Conservation (phyloP, 768 basidiomycete genomes). For the Chiua virens region DNA sequence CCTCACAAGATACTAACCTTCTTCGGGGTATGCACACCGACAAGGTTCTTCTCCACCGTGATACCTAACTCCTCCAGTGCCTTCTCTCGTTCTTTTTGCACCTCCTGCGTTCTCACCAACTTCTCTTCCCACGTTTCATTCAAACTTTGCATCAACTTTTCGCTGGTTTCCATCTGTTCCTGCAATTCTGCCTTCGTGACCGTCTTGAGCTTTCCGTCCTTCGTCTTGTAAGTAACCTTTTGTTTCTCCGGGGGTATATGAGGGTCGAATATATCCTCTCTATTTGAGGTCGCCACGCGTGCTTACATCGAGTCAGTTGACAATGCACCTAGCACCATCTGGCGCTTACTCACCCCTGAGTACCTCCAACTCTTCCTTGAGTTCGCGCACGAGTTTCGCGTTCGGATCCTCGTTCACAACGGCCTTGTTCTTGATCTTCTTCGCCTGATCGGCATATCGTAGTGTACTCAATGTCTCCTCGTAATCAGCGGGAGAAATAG, state of each 20-base stretch:
- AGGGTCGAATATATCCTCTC: conserved; percentile 82
- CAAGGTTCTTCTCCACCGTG: conserved; percentile 92
- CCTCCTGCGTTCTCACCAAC: conserved; percentile 85
- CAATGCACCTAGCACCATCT: not conserved
- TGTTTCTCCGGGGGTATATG: conserved; percentile 91
- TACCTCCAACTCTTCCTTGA: conserved; percentile 96
- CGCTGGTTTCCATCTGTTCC: conserved; percentile 93
- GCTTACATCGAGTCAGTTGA: conserved; percentile 40
- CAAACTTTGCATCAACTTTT: conserved; percentile 90
- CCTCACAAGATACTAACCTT: conserved; percentile 47
- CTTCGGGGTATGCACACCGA: conserved; percentile 98
- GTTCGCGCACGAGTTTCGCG: conserved; percentile 96
- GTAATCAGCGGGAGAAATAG: conserved; percentile 97
- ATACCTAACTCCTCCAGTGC: conserved; percentile 97
- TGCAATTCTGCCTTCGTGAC: conserved; percentile 97
- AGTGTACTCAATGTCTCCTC: conserved; percentile 96
- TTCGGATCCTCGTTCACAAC: conserved; percentile 99
- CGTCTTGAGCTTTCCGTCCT: conserved; percentile 91
- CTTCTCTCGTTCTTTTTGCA: conserved; percentile 96
- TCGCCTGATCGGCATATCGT: conserved; percentile 97
- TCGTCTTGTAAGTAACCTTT: conserved; percentile 91
- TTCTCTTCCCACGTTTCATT: conserved; percentile 98
- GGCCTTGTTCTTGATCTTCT: conserved; percentile 99
- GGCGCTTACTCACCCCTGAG: conserved; percentile 61
- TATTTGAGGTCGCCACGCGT: conserved; percentile 66